A percentile compares a stretch with the other conserved stretches of the same genome.
Conservation (phyloP, 768 basidiomycete species). For the Lentinula lateritia region DNA sequence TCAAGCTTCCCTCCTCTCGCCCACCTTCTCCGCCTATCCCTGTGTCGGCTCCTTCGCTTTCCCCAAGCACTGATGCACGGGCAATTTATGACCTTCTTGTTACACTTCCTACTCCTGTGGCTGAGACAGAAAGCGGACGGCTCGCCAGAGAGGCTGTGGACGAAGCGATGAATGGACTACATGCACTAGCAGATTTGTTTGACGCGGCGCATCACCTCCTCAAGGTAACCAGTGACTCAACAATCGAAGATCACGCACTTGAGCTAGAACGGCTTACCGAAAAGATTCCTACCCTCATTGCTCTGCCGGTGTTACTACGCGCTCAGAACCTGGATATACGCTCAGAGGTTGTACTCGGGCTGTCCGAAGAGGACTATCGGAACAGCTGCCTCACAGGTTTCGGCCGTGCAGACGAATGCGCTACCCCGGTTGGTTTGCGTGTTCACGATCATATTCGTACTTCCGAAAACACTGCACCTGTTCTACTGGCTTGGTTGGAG, state of each 20-base stretch:
- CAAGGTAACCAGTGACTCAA: slow-evolving; percentile 12
- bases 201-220: slow-evolving; percentile 35
- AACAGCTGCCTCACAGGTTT: slow-evolving; percentile 69
- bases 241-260: slow-evolving; percentile 24
- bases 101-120: slow-evolving; percentile 54
- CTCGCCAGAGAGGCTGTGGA: slow-evolving; percentile 78
- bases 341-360: slow-evolving; percentile 52
- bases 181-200: slow-evolving; percentile 50
- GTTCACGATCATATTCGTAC: slow-evolving; percentile 34
- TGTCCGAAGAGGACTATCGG: slow-evolving; percentile 61
- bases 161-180: slow-evolving; percentile 66
- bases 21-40: slow-evolving; percentile 55
- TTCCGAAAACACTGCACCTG: neutral
- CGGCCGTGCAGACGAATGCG: slow-evolving; percentile 72
- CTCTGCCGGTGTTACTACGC: slow-evolving; percentile 62
- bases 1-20: slow-evolving; percentile 62
- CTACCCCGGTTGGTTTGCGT: slow-evolving; percentile 49
- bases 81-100: slow-evolving; percentile 57
- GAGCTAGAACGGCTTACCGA: slow-evolving; percentile 51
- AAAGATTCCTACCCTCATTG: slow-evolving; percentile 70
- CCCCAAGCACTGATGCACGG: slow-evolving; percentile 47
- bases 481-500: slow-evolving; percentile 4
- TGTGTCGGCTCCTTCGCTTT: slow-evolving; percentile 23
- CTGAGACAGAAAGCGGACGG: slow-evolving; percentile 39
- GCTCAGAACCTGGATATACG: slow-evolving; percentile 28